These are phyloP conservation scores for Ceratocystiopsis brevicomis DNA, from an alignment of 2,329 filamentous ascomycete genomes.

Conservation along the genomic window DNA sequence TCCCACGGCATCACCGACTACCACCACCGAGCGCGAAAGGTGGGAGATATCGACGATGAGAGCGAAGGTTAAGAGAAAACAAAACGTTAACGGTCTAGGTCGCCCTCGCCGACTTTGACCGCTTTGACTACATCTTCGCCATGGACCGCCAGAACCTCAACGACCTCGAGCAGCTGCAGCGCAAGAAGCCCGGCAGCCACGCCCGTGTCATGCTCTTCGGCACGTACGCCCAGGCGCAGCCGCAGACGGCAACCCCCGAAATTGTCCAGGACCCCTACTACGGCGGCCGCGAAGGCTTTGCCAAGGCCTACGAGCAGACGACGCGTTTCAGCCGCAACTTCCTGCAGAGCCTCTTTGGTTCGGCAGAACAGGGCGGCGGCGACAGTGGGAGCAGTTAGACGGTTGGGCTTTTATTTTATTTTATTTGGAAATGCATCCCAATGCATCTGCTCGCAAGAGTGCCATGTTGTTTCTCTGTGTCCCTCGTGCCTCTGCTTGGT, in stretches of 20 bases:
- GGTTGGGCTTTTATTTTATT: too few relatives aligned
- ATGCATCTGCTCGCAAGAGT: too few relatives aligned
- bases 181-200: conserved; percentile 36
- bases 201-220: conserved; percentile 69
- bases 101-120: conserved; percentile 50
- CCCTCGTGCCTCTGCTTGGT: too few relatives aligned
- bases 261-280: conserved; percentile 84
- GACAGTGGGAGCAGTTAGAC: too few relatives aligned
- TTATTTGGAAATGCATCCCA: too few relatives aligned
- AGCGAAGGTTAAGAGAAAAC: neutral
- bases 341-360: conserved; percentile 37
- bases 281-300: conserved; percentile 64
- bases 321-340: conserved; percentile 60
- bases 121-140: conserved; percentile 84
- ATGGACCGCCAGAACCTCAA: conserved; percentile 78
- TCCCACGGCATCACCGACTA: conserved; percentile 62
- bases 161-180: conserved; percentile 43
- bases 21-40: conserved; percentile 56
- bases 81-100: conserved; percentile 20
- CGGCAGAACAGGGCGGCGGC: conserved; percentile 3
- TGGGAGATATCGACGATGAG: conserved; percentile 18
- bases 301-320: conserved; percentile 71
- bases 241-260: conserved; percentile 45
- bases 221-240: conserved; percentile 49
- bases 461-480: too few relatives aligned